Evolutionary conservation across 371 early-diverging fungal genomes (phyloP).

Genomic region (Blyttiomyces sp.): DNA sequence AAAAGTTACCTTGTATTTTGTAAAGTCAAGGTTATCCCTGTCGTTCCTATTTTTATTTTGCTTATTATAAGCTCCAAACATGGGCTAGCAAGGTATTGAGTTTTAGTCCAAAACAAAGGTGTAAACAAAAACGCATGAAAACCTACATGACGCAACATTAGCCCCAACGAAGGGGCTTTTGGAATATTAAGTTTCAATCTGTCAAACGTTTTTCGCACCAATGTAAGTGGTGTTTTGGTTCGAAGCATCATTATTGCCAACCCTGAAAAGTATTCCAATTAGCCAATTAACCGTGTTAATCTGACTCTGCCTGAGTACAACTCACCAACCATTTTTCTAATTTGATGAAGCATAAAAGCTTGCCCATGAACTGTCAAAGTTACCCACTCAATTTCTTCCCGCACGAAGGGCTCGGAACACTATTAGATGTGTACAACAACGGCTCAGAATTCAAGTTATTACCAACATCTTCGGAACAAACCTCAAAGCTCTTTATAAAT

Average conservation of each 20-base stretch:
- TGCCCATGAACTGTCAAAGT: conserved; percentile 92
- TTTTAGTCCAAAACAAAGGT: not conserved
- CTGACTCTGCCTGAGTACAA: not conserved
- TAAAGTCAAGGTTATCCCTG: conserved; percentile 15
- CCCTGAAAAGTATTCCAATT: not conserved
- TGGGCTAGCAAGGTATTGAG: conserved; percentile 7
- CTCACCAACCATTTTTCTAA: conserved; percentile 97
- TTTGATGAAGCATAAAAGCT: conserved; percentile 99
- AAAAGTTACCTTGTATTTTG: conserved; percentile 14
- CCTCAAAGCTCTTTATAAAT: conserved; percentile 73
- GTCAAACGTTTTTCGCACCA: conserved; percentile 66
- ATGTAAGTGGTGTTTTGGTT: conserved; percentile 59
- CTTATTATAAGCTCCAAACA: conserved; percentile 40
- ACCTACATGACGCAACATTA: conserved; percentile 80
- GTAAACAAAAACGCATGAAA: not conserved
- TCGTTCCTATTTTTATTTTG: conserved; percentile 11
- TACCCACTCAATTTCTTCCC: conserved; percentile 86
- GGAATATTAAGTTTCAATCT: conserved; percentile 85
- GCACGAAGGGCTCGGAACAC: conserved; percentile 72
- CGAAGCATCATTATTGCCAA: conserved; percentile 76
- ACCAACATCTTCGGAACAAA: conserved; percentile 19
- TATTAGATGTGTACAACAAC: conserved; percentile 14
- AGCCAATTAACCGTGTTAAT: not conserved
- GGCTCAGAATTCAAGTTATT: not conserved
- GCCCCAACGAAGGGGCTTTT: conserved; percentile 96